Base-by-base conservation (phyloP, 176 grass and related monocot species). In the Metroxylon sagu region DNA sequence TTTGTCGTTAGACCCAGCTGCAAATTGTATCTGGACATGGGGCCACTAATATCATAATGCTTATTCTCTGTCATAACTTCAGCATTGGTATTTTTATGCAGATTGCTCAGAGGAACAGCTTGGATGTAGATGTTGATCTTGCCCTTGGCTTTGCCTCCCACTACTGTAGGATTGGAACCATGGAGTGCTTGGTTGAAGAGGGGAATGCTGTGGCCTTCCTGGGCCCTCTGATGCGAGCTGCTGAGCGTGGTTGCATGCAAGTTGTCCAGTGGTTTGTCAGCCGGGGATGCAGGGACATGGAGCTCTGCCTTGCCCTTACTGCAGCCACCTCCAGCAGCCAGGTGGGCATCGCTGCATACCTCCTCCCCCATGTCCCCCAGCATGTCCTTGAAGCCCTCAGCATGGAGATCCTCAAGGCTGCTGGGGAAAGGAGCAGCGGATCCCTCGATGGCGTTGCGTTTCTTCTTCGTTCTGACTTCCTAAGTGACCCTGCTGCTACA, bases 91-190 rank as follows among this genome's bases (percentile, higher is more conserved):
- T 4, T 60, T 5, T 56, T 59, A 69, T 79, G 53, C 71, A 98
- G 93, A 83, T 98, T 83, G 88, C 88, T 77, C 93, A 89, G 70
- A 64, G 74, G 56, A 98, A 98, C 49, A 98, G 93, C 64, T 79
- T 98, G 78, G 88, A 98, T 76, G 81, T 98, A 48, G 93, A 98
- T 65, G 88, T 86, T 54, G 93, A 98, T 77, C 88, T 98, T 59
- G 93, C 93, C 29, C 77, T 93, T 73, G 88, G 81, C 51, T 98
- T 98, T 64, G 93, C 88, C 3, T 79, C 93, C 4, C 88, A 93
- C 79, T 98, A 88, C 21, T 76, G 67, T 31, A 98, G 92, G 55
- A 77, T 93, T 14, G 68, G 72, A 61, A 98, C 93, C 21, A 98
- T 98, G 93, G 84, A 76, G 14, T 98, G 85, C 63, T 82, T 98